Evolutionary conservation across 805 yeast genomes (phyloP).

Genomic region (Cyberlindnera maritima): DNA sequence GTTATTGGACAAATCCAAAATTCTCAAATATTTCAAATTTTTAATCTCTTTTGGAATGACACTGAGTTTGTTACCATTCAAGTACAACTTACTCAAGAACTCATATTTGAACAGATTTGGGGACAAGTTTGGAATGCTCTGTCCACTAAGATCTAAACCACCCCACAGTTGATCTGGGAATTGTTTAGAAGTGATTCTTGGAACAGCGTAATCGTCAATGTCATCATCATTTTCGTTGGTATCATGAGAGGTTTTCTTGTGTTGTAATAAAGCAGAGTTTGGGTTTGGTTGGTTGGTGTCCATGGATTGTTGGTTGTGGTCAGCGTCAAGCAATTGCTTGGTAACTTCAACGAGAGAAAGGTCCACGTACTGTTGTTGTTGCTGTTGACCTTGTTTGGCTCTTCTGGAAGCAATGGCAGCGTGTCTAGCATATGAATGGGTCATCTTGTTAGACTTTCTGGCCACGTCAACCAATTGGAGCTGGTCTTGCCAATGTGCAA

Average conservation of each 20-base stretch:
- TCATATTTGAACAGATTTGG: slow-evolving; percentile 74
- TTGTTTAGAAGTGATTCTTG: slow-evolving; percentile 51
- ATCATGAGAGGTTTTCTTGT: slow-evolving; percentile 40
- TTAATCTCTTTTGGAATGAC: slow-evolving; percentile 65
- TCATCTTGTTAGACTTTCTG: slow-evolving; percentile 54
- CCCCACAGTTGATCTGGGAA: slow-evolving; percentile 86
- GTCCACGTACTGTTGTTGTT: slow-evolving; percentile 14
- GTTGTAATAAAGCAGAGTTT: slow-evolving; percentile 31
- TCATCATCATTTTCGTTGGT: slow-evolving; percentile 31
- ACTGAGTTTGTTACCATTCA: slow-evolving; percentile 80
- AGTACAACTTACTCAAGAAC: slow-evolving; percentile 80
- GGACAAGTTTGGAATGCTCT: slow-evolving; percentile 70
- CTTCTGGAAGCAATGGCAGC: slow-evolving; percentile 67
- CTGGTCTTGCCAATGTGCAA: slow-evolving; percentile 77
- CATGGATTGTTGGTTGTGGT: slow-evolving; percentile 19
- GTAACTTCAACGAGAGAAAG: slow-evolving; percentile 37
- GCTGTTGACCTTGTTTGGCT: slow-evolving; percentile 23
- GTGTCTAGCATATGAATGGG: slow-evolving; percentile 81
- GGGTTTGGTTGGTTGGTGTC: slow-evolving; percentile 8
- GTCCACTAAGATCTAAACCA: slow-evolving; percentile 88
- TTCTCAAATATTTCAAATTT: slow-evolving; percentile 67
- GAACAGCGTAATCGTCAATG: slow-evolving; percentile 60
- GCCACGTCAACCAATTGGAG: slow-evolving; percentile 68
- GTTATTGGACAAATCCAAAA: slow-evolving; percentile 84
- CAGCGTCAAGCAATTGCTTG: slow-evolving; percentile 31